These are phyloP conservation scores for Ceratobasidium sp. DNA, from an alignment of 1,284 basidiomycete species.

Conservation along the genomic window DNA sequence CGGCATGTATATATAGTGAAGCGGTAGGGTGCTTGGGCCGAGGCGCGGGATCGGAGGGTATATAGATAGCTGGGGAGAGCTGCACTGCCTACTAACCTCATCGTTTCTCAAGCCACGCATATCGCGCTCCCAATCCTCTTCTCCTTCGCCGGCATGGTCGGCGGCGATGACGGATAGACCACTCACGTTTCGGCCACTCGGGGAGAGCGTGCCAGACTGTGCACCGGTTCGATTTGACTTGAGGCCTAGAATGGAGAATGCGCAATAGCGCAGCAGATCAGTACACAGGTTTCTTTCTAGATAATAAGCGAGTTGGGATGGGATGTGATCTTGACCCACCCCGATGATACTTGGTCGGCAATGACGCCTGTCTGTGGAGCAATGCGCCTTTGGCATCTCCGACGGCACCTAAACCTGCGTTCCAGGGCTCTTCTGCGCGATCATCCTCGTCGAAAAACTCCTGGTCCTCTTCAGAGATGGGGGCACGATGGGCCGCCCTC, in stretches of 20 bases:
- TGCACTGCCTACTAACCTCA: conserved; percentile 39
- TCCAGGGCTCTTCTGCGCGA: conserved; percentile 73
- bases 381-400: conserved; percentile 76
- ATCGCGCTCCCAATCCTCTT: conserved; percentile 80
- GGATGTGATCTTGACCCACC: conserved; percentile 54
- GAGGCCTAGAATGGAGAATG: conserved; percentile 50
- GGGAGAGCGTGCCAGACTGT: conserved; percentile 65
- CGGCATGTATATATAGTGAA: conserved; percentile 25
- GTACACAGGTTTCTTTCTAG: conserved; percentile 42
- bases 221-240: conserved; percentile 54
- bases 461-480: conserved; percentile 71
- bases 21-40: not conserved
- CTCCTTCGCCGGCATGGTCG: conserved; percentile 60
- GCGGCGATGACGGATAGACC: conserved; percentile 75
- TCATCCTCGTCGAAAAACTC: conserved; percentile 75
- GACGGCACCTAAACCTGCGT: conserved; percentile 70
- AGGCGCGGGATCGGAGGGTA: not conserved
- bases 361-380: conserved; percentile 77
- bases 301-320: conserved; percentile 43
- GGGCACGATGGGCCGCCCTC: conserved; percentile 63
- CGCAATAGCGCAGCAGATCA: conserved; percentile 45
- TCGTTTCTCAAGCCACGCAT: conserved; percentile 57
- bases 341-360: conserved; percentile 79
- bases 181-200: conserved; percentile 66
- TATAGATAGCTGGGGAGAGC: conserved; percentile 13